Evolutionary conservation across 257 asterid genomes (phyloP), one percentile per base, ranked within the genome.

Genomic region (Penstemon eatonii): DNA sequence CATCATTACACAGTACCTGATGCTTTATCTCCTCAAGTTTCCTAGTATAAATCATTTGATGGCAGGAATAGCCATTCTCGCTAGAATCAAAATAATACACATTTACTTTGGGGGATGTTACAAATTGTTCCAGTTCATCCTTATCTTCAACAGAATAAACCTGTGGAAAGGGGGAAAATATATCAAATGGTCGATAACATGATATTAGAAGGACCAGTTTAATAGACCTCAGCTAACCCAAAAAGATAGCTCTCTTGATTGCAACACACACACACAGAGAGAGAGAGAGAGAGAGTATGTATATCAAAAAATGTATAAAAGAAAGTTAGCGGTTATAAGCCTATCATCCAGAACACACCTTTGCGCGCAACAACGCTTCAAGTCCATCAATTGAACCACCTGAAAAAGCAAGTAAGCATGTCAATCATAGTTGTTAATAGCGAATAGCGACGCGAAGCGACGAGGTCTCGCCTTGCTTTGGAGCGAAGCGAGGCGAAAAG

Each of bases 331-430:
- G 70, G 61, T 56, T 6, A 36, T 41, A 55, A 40, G 55, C 42
- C 50, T 76, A 67, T 70, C 67, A 73, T 59, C 70, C 60, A 69
- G 45, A 78, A 73, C 78, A 63, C 70, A 93, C 97, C 97, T 87
- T 94, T 56, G 97, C 92, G 51, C 85, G 97, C 75, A 94, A 72
- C 83, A 91, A 67, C 44, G 83, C 73, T 84, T 94, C 96, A 43
- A 91, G 97, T 75, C 96, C 89, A 61, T 83, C 89, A 84, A 94
- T 75, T 52, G 97, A 85, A 76, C 91, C 90, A 82, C 89, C 99
- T 94, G 89, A 76, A 77, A 83, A 46, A 63, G 63, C 44, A 79
- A 60, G 33, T 55, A 51, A 41, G 57, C 50, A 58, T 70, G 78
- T 66, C 25, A 75, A 40, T 56, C n/a, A n/a, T n/a, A n/a, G n/a